Percentiles rank a stretch among this genome's conserved stretches.
phyloP scores from a whole-genome alignment of 2,329 filamentous ascomycete species.

The Biscogniauxia marginata region DNA sequence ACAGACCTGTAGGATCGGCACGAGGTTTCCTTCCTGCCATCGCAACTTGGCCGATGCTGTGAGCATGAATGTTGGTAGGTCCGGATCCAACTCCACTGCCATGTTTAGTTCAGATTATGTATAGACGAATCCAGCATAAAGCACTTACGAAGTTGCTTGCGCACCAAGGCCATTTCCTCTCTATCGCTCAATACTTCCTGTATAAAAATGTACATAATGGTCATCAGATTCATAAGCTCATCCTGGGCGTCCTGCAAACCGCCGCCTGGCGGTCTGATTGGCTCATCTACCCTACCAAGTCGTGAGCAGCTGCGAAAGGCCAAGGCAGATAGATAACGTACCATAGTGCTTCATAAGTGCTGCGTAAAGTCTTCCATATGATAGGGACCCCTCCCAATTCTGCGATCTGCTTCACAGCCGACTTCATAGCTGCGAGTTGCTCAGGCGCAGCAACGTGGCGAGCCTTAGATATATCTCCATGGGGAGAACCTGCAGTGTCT shows the following conservation, averaged over 20 bases:
- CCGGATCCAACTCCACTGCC: constrained; percentile 59
- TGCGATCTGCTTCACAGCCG: constrained; percentile 50
- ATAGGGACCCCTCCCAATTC: constrained; percentile 49
- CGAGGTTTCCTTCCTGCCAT: constrained; percentile 66
- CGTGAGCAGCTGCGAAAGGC: constrained; percentile 29
- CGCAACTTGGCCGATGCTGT: constrained; percentile 66
- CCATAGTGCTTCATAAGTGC: constrained; percentile 54
- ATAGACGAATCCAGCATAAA: neutral
- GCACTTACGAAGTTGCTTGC: constrained; percentile 51
- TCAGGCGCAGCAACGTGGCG: constrained; percentile 49
- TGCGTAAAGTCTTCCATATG: constrained; percentile 51
- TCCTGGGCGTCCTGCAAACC: constrained; percentile 54
- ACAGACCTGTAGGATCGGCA: constrained; percentile 63
- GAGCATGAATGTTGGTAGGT: constrained; percentile 70
- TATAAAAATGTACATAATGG: constrained; percentile 59
- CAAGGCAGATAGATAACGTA: constrained; percentile 30
- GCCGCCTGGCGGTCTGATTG: constrained; percentile 37
- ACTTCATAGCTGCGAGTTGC: constrained; percentile 60
- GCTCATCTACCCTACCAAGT: constrained; percentile 45
- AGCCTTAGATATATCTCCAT: constrained; percentile 43
- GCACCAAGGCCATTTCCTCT: constrained; percentile 45
- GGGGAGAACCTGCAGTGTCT: constrained; percentile 56
- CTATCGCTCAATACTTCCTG: constrained; percentile 56
- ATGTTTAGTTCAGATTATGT: constrained; percentile 20
- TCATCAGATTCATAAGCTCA: constrained; percentile 62